phyloP scores from a whole-genome alignment of 306 rosid species.

The Pyrus betulifolia region DNA sequence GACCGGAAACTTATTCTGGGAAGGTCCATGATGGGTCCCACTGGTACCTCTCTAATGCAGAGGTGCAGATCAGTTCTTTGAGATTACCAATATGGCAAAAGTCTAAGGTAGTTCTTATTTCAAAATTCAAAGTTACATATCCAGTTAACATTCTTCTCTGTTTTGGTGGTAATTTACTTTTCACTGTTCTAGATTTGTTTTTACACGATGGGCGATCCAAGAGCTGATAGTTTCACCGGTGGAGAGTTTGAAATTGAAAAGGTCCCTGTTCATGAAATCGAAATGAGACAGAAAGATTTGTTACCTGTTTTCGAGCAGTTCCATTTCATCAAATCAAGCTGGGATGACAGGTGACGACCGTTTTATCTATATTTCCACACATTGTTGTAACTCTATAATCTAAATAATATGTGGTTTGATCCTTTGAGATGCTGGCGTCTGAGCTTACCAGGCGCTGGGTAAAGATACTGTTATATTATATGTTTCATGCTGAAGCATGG shows the following conservation, averaged over 20 bases:
- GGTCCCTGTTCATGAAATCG: slow-evolving; percentile 63
- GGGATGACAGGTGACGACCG: slow-evolving; percentile 60
- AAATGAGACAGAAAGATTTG: slow-evolving; percentile 61
- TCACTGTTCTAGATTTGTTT: slow-evolving; percentile 48
- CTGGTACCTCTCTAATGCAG: slow-evolving; percentile 73
- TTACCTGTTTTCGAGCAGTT: slow-evolving; percentile 79
- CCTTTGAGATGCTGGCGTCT: not conserved
- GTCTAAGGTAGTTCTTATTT: slow-evolving; percentile 52
- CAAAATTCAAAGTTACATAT: slow-evolving; percentile 6
- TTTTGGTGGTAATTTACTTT: slow-evolving; percentile 8
- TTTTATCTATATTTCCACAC: slow-evolving; percentile 8
- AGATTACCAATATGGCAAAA: slow-evolving; percentile 75
- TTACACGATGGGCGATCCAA: slow-evolving; percentile 38
- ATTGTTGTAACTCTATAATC: not conserved
- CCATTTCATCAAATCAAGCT: slow-evolving; percentile 52
- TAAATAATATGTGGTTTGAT: not conserved
- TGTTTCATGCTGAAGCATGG: not conserved
- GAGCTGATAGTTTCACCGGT: slow-evolving; percentile 22
- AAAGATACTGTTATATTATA: not conserved
- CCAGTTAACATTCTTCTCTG: not conserved
- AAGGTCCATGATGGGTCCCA: slow-evolving; percentile 51
- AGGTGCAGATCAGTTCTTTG: slow-evolving; percentile 69
- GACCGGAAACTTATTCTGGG: slow-evolving; percentile 18
- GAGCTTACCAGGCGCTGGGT: not conserved
- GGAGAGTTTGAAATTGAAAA: slow-evolving; percentile 83